phyloP scores from a whole-genome alignment of 108 stramenopile genomes.

The Pseudonitzschia pungens region DNA sequence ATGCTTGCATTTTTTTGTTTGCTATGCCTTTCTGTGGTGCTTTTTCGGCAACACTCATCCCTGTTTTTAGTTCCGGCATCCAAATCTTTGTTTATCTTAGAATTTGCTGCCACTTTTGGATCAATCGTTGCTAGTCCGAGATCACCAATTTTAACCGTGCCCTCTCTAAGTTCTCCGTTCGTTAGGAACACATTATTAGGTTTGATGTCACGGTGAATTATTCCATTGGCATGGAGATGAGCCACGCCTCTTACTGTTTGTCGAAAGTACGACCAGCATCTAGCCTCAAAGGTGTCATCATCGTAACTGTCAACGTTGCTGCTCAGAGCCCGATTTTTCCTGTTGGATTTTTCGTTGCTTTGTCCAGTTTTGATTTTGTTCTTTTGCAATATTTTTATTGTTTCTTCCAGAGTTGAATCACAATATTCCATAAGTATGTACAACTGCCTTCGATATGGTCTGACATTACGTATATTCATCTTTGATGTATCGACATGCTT shows the following conservation, averaged over 20 bases:
- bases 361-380: slow-evolving; percentile 9
- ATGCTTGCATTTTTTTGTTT: neutral
- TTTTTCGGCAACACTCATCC: neutral
- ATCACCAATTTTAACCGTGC: slow-evolving; percentile 45
- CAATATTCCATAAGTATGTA: slow-evolving; percentile 53
- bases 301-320: neutral
- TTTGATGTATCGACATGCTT: slow-evolving; percentile 27
- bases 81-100: neutral
- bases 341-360: neutral
- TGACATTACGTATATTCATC: slow-evolving; percentile 37
- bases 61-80: neutral
- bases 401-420: slow-evolving; percentile 30
- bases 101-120: neutral
- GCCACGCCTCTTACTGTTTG: slow-evolving; percentile 58
- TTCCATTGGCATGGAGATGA: slow-evolving; percentile 77
- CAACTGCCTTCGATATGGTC: slow-evolving; percentile 26
- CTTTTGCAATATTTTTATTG: neutral
- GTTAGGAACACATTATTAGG: slow-evolving; percentile 44
- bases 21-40: neutral
- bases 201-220: slow-evolving; percentile 69
- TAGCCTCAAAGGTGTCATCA: slow-evolving; percentile 21
- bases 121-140: slow-evolving; percentile 36
- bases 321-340: neutral
- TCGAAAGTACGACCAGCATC: slow-evolving; percentile 44
- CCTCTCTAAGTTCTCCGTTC: slow-evolving; percentile 12